These are phyloP conservation scores for Alternaria alternata DNA, from an alignment of 2,329 filamentous ascomycete species.

Conservation along the genomic window DNA sequence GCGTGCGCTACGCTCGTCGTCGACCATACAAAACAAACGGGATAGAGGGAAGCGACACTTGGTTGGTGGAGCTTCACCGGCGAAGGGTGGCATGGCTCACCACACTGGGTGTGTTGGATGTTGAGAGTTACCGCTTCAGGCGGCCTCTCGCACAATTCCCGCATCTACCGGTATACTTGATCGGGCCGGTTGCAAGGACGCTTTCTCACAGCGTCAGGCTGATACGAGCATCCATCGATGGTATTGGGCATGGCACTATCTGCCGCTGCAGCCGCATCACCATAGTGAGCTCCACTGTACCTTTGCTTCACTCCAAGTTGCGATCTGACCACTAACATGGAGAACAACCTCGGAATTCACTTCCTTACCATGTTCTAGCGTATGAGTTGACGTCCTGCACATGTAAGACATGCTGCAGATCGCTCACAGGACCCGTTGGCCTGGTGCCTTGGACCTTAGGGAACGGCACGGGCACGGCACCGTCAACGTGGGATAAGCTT, in stretches of 20 bases:
- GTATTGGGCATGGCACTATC: not conserved
- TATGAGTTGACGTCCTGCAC: slow-evolving; percentile 1
- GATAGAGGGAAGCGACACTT: not conserved
- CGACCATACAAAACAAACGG: not conserved
- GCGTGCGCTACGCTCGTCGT: not conserved
- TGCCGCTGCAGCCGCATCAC: slow-evolving; percentile 3
- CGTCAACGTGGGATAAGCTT: slow-evolving; percentile 1
- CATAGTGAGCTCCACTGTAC: not conserved
- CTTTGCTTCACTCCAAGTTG: not conserved
- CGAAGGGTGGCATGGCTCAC: slow-evolving; percentile 1
- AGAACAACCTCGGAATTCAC: not conserved
- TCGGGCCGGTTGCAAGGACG: not conserved
- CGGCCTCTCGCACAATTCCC: slow-evolving; percentile 12
- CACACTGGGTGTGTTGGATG: not conserved
- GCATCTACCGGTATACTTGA: slow-evolving; percentile 3
- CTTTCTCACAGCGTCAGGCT: not conserved
- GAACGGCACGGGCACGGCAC: slow-evolving; percentile 3
- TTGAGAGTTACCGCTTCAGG: slow-evolving; percentile 8
- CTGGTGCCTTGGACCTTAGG: not conserved
- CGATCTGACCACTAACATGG: not conserved
- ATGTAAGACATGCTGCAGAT: slow-evolving; percentile 1
- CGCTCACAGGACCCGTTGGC: not conserved
- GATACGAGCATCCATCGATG: not conserved
- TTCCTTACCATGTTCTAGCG: not conserved
- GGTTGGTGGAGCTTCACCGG: slow-evolving; percentile 1